phyloP scores from a whole-genome alignment of 371 early-diverging fungal genomes.

The Chytridium lagenaria region DNA sequence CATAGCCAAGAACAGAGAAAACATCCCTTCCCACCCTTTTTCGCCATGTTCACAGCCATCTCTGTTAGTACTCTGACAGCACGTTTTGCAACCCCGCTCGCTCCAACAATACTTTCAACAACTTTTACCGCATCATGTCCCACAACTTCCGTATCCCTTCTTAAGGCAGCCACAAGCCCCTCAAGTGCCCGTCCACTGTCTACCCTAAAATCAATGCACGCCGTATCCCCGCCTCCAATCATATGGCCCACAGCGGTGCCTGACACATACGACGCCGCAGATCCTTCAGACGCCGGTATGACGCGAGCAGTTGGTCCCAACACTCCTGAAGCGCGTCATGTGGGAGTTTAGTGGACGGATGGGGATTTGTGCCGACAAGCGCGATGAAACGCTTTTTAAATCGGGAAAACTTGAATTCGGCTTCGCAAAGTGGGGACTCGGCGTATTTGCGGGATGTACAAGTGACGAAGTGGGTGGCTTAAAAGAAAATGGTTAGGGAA shows the following conservation, averaged over 20 bases:
- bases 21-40: too few relatives aligned
- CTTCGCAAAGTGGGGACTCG: conserved; percentile 13
- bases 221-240: conserved; percentile 15
- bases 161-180: conserved; percentile 9
- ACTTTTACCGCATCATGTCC: too few relatives aligned
- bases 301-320: neutral
- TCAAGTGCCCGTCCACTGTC: too few relatives aligned
- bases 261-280: conserved; percentile 3
- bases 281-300: neutral
- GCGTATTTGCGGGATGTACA: conserved; percentile 14
- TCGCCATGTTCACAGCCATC: too few relatives aligned
- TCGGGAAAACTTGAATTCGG: conserved; percentile 23
- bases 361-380: conserved; percentile 1
- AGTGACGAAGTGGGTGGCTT: conserved; percentile 23
- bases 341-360: too few relatives aligned
- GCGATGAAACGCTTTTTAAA: conserved; percentile 20
- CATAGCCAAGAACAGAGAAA: neutral
- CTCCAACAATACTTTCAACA: too few relatives aligned
- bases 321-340: neutral
- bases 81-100: too few relatives aligned
- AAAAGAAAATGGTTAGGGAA: neutral
- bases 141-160: neutral
- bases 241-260: conserved; percentile 16
- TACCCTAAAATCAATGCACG: conserved; percentile 23
- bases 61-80: too few relatives aligned